Percentiles rank a stretch among this genome's conserved stretches.
These are phyloP conservation scores for Nidula microcarpa DNA, from an alignment of 768 basidiomycete species.

Conservation along the genomic window DNA sequence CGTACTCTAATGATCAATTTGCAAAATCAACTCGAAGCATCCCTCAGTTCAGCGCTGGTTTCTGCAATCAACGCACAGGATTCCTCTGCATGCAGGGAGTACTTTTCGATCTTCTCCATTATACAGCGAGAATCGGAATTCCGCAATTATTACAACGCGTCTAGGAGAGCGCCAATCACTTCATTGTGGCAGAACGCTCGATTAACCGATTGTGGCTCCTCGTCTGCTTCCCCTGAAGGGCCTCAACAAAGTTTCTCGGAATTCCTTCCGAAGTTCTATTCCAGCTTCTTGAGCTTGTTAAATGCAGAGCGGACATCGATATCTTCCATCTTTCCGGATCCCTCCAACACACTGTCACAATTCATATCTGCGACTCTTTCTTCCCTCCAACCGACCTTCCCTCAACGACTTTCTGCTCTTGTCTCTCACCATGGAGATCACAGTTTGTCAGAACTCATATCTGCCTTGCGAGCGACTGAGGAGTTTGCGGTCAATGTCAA, in stretches of 20 bases:
- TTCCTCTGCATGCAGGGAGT: constrained; percentile 66
- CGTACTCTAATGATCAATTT: constrained; percentile 85
- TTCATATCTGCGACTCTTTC: constrained; percentile 83
- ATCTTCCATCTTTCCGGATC: constrained; percentile 86
- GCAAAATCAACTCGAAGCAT: constrained; percentile 94
- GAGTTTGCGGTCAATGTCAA: constrained; percentile 75
- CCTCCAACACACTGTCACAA: constrained; percentile 68
- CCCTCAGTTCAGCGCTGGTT: constrained; percentile 86
- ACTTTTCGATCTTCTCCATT: constrained; percentile 83
- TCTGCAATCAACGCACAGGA: constrained; percentile 83
- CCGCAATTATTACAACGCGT: constrained; percentile 90
- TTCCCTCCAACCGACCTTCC: constrained; percentile 75
- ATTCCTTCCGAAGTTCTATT: constrained; percentile 76
- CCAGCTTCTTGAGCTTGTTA: constrained; percentile 61
- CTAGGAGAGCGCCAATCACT: constrained; percentile 63
- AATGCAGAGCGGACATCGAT: constrained; percentile 71
- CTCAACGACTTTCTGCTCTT: constrained; percentile 72
- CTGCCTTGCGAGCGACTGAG: constrained; percentile 70
- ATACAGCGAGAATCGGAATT: constrained; percentile 94
- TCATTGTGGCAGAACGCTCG: constrained; percentile 63
- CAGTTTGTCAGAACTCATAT: constrained; percentile 69
- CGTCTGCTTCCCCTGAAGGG: constrained; percentile 9
- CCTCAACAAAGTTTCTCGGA: constrained; percentile 44
- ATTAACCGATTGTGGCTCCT: constrained; percentile 48
- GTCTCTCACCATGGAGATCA: constrained; percentile 60